Evolutionary conservation across 2,329 filamentous ascomycete genomes (phyloP).

Genomic region (Ophiosphaerella korrae): DNA sequence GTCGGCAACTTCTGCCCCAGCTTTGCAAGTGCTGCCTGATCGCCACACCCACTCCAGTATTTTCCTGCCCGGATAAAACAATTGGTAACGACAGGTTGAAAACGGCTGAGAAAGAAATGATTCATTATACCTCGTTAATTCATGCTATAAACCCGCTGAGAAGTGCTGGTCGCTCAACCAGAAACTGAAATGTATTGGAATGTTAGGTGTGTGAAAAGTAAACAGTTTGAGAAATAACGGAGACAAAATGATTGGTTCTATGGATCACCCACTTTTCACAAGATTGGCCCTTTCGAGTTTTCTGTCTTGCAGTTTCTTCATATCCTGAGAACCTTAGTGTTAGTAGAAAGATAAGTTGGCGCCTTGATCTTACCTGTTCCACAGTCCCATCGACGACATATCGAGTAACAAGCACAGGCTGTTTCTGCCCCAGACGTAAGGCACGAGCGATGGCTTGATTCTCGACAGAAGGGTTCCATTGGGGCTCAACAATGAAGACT

Average conservation of each 20-base stretch:
- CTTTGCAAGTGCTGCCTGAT: not conserved
- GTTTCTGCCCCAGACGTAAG: conserved; percentile 53
- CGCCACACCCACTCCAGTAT: not conserved
- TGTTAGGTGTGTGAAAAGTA: too few species aligned
- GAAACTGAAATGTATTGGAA: too few species aligned
- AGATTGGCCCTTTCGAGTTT: conserved; percentile 33
- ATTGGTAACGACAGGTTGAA: too few species aligned
- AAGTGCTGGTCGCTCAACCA: too few species aligned
- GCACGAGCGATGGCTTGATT: conserved; percentile 59
- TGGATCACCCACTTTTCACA: conserved; percentile 1
- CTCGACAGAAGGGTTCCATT: conserved; percentile 62
- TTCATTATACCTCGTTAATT: not conserved
- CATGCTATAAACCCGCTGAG: too few species aligned
- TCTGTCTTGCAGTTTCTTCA: conserved; percentile 42
- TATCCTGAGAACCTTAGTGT: conserved; percentile 31
- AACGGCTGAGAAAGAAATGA: not conserved
- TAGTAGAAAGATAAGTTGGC: not conserved
- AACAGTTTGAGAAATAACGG: too few species aligned
- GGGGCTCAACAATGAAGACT: conserved; percentile 59
- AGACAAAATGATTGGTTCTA: too few species aligned
- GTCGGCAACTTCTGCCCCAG: conserved; percentile 2
- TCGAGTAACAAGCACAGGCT: conserved; percentile 52
- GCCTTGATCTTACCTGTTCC: conserved; percentile 48
- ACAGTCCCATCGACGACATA: conserved; percentile 54
- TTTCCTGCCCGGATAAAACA: too few species aligned